Conservation (phyloP, 345 rosid species). For the Linum usitatissimum region DNA sequence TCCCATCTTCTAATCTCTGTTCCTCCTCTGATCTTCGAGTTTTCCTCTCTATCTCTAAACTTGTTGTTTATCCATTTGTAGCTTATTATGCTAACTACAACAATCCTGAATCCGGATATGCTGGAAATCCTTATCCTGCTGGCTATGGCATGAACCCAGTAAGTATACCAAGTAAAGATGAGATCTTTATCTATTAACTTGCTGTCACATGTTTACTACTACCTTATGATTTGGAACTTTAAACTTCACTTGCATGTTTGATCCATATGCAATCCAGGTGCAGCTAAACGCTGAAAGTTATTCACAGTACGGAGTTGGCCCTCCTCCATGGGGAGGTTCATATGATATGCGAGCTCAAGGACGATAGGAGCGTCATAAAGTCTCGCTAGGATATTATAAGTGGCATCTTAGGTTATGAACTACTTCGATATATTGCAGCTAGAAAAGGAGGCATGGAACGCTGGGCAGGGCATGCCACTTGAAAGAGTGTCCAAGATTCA, state of each 20-base stretch:
- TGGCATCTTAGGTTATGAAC: slow-evolving; percentile 35
- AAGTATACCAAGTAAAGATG: slow-evolving; percentile 22
- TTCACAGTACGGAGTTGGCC: slow-evolving; percentile 61
- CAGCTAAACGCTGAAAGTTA: slow-evolving; percentile 56
- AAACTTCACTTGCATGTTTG: not conserved
- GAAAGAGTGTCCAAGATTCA: too few species aligned
- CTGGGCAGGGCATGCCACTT: too few species aligned
- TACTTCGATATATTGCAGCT: slow-evolving; percentile 16
- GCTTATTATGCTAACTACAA: slow-evolving; percentile 48
- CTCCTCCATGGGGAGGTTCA: slow-evolving; percentile 62
- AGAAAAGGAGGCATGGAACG: too few species aligned
- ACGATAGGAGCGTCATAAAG: slow-evolving; percentile 36
- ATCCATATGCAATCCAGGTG: slow-evolving; percentile 27
- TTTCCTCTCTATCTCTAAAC: not conserved
- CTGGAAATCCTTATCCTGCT: slow-evolving; percentile 49
- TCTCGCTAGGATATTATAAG: slow-evolving; percentile 22
- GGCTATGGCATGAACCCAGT: slow-evolving; percentile 74
- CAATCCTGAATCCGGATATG: slow-evolving; percentile 60
- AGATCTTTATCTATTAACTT: not conserved
- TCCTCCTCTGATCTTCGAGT: not conserved
- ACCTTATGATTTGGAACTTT: not conserved
- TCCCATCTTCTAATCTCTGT: not conserved
- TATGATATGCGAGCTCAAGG: slow-evolving; percentile 68
- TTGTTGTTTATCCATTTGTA: slow-evolving; percentile 27
- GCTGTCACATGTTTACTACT: not conserved